Evolutionary conservation across 257 asterid genomes (phyloP).

Genomic region (Orobanche coerulescens): DNA sequence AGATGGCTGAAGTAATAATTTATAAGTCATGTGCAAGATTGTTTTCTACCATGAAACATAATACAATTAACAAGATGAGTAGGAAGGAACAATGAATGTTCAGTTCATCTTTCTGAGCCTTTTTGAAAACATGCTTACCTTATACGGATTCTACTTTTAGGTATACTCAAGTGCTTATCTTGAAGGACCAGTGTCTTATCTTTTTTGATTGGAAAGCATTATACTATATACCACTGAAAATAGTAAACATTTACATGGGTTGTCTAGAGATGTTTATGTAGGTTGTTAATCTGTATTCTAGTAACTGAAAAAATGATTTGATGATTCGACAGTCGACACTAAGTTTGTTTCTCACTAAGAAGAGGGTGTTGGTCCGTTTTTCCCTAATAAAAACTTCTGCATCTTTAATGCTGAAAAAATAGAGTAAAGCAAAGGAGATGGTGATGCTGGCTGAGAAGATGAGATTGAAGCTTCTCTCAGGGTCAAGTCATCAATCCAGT

Average conservation of each 20-base stretch:
- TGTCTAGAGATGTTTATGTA: background rate
- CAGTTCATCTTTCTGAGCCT: background rate
- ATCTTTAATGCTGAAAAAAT: constrained; percentile 17
- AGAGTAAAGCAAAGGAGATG: constrained; percentile 97
- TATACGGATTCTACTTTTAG: constrained; percentile 7
- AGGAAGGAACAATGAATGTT: background rate
- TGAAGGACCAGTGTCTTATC: background rate
- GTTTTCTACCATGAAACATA: background rate
- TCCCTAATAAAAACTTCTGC: constrained; percentile 7
- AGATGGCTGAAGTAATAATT: background rate
- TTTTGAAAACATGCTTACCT: background rate
- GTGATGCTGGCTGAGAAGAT: constrained; percentile 95
- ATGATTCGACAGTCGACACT: background rate
- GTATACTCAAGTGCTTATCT: constrained; percentile 4
- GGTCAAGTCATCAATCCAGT: constrained; percentile 55
- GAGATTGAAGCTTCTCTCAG: constrained; percentile 83
- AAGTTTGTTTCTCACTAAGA: background rate
- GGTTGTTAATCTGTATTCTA: too few relatives aligned
- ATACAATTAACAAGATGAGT: constrained; percentile 12
- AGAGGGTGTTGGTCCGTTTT: background rate
- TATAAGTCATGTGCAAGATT: background rate
- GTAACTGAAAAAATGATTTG: constrained; percentile 13
- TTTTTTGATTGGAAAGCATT: background rate
- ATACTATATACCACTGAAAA: background rate
- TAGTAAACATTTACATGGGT: background rate